A percentile compares a stretch with the other conserved stretches of the same genome.
These are phyloP conservation scores for Sonneratia caseolaris DNA, from an alignment of 345 rosid species.

Conservation along the genomic window DNA sequence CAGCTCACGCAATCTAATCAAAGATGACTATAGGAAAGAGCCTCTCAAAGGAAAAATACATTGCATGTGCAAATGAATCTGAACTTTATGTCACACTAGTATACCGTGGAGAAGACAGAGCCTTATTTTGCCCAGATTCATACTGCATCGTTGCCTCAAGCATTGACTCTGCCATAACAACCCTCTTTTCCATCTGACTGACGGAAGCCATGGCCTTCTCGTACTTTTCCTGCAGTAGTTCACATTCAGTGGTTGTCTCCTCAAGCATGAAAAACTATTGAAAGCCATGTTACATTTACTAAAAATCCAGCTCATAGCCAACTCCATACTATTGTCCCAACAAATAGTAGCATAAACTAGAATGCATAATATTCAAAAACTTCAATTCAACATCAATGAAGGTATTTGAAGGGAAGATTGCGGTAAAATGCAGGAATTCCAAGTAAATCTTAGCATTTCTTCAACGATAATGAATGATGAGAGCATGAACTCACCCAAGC, in stretches of 20 bases:
- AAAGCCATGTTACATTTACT: neutral
- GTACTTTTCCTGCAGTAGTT: conserved; percentile 64
- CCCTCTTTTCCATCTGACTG: conserved; percentile 76
- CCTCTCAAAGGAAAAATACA: neutral
- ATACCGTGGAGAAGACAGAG: conserved; percentile 54
- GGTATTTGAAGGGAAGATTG: neutral
- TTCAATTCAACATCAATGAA: neutral
- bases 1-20: neutral
- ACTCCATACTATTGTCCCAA: neutral
- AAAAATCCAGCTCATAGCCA: neutral
- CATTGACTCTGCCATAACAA: conserved; percentile 79
- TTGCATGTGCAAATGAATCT: conserved; percentile 4
- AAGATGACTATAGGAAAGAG: neutral
- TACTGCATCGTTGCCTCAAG: conserved; percentile 84
- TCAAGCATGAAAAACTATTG: neutral
- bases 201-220: conserved; percentile 58
- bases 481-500: neutral
- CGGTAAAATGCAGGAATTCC: neutral
- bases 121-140: conserved; percentile 69
- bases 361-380: neutral
- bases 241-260: conserved; percentile 6
- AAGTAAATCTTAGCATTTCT: neutral
- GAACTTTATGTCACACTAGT: neutral
- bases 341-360: neutral
- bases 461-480: neutral